Base-by-base conservation (phyloP, 2,329 filamentous ascomycete genomes). In the Pseudopyricularia cyperi region DNA sequence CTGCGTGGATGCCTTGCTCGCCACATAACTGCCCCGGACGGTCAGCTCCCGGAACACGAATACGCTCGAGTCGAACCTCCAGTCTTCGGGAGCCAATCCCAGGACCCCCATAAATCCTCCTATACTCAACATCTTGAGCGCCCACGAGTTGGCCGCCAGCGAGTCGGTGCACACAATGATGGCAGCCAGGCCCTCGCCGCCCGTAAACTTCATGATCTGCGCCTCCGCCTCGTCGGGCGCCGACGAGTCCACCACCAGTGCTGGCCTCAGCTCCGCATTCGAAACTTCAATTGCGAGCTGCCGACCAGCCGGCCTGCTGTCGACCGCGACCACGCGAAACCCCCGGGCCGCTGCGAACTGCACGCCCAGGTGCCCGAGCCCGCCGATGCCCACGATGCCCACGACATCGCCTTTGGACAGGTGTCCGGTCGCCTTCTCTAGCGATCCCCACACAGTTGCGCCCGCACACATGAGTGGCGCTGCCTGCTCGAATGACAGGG, bases 401-500 rank as follows among this genome's bases (percentile, higher is more conserved):
- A 74, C 62, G 62, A 64, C 68, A 28, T 64, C 66, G 30, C 68
- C 63, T 0, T 59, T 44, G 63, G 53, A 64, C 63, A 48, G 57
- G 61, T 11, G 61, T 51, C 48, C 56, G 51, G 11, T 59, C 47
- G 33, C 57, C 15, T 55, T 58, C 49, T 61, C 56, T 11, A 68
- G 62, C 2, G 63, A 62, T 52, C 61, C 65, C 53, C 61, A 70
- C 3, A 66, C 66, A 1, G 73, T 76, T 49, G 75, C 68, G 1
- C 73, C 73, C 1, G 74, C 73, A 55, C 74, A 76, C 57, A 76
- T 9, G 71, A 93, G 80, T 1, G 87, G 86, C 1, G 85, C 77
- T 0, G 72, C 75, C 1, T 70, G 61, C 32, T 74, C 70, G 0
- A 71, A 71, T 7, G 70, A 64, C 9, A 81, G 64, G 1, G 61